Conservation (phyloP, 257 asterid genomes). For the Leptodermis oblonga region DNA sequence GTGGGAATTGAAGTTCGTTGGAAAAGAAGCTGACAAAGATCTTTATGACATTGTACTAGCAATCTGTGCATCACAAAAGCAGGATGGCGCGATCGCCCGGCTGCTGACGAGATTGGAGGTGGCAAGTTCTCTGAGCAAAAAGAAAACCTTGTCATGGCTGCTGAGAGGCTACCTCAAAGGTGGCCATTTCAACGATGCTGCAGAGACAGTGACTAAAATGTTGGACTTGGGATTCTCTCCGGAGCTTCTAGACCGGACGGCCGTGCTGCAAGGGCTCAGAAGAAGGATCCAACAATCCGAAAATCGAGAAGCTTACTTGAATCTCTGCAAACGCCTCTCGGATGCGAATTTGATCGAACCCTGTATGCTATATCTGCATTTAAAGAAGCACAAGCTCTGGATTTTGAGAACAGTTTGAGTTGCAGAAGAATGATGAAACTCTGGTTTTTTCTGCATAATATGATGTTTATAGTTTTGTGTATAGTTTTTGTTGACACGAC, state of each 20-base stretch:
- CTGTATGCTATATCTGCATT: conserved; percentile 58
- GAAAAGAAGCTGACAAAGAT: conserved; percentile 69
- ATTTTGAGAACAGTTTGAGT: conserved; percentile 57
- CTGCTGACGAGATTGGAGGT: conserved; percentile 60
- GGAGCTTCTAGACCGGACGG: conserved; percentile 67
- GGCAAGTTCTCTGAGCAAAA: conserved; percentile 48
- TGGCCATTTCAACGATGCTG: conserved; percentile 78
- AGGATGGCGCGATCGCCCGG: conserved; percentile 49
- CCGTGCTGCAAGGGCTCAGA: conserved; percentile 79
- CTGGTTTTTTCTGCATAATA: conserved; percentile 6
- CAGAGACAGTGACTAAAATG: conserved; percentile 70
- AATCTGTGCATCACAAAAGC: conserved; percentile 87
- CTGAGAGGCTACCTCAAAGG: conserved; percentile 93
- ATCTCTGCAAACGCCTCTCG: conserved; percentile 64
- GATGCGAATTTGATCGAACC: conserved; percentile 80
- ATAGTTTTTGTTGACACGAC: conserved; percentile 3
- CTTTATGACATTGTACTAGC: conserved; percentile 81
- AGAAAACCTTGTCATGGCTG: conserved; percentile 75
- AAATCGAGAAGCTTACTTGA: conserved; percentile 51
- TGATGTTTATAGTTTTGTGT: conserved; percentile 17
- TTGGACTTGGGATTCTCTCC: conserved; percentile 69
- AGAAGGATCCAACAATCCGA: conserved; percentile 57
- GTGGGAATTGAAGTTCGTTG: conserved; percentile 85
- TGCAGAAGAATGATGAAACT: background rate
- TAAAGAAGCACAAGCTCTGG: conserved; percentile 78